Evolutionary conservation across 805 yeast genomes (phyloP), one percentile per base, ranked within the genome.

Genomic region (Limtongozyma cylindracea): DNA sequence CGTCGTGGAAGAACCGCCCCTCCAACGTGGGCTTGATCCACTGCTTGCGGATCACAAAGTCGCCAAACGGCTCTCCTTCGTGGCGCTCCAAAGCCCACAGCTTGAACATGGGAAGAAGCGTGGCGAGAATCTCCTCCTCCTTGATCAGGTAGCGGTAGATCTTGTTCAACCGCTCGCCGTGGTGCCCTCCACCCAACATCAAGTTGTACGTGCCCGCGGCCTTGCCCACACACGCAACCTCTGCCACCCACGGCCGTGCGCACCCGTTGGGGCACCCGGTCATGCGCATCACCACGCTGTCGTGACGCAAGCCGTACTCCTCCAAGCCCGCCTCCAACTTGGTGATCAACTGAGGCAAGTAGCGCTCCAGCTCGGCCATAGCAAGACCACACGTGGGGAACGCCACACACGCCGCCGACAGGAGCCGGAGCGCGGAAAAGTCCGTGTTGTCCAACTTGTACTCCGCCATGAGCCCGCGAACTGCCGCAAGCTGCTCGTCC

Each of bases 261-360:
- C 96, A 84, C 33, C 96, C 96, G 45, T 84, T 84, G 24, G 95
- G 95, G 59, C 96, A 84, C 25, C 96, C 96, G 15, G 95, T 84
- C 95, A 84, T 82, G 54, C 96, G 67, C 91, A 84, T 73, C 12
- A 80, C 92, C 32, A 84, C 61, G 6, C 92, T 69, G 47, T 84
- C 96, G 37, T 80, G 93, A 40, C 92, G 72, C 35, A 84, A 60
- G 6, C 96, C 96, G 31, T 68, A 66, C 38, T 80, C 92, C 47
- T 84, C 95, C 26, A 84, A 54, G 11, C 78, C 66, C n/a, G 53
- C 61, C 46, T 84, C 96, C 27, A 84, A 50, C 48, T 80, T 77
- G 29, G 70, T 45, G 32, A 84, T 62, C 35, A 84, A 57, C 22
- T 57, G 69, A 6, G 96, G 96, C 36, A 84, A 56, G 42, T 69